Evolutionary conservation across 768 basidiomycete species (phyloP), one percentile per base, ranked within the genome.

Genomic region (Trametes cinnabarina): DNA sequence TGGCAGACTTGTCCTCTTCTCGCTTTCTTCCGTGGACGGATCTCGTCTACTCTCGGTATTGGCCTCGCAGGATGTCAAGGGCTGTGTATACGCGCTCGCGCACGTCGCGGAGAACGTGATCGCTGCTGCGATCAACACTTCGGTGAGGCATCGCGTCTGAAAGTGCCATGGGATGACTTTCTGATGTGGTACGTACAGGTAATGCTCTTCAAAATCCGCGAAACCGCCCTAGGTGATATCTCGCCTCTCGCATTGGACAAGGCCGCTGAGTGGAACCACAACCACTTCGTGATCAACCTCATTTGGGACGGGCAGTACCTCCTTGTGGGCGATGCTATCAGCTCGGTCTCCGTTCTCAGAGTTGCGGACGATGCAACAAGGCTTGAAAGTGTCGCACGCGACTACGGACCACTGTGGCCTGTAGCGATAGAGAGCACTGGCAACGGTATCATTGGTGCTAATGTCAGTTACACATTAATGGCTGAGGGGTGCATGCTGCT

Each of bases 391-490:
- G 71, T 88, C 14, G 90, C 88, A 9, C 83, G 83, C 62, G 90
- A 96, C 69, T 90, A 86, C 69, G 79, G 82, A 0, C 84, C 91
- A 6, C 71, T 91, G 47, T 91, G 87, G 80, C 90, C 93, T 3
- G 75, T 88, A 6, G 76, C 78, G 34, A 78, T 92, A 14, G 85
- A 87, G 52, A 76, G 83, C 12, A 70, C 83, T 22, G 79, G 80
- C 61, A 73, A 77, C 20, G 80, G 75, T 30, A 73, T 92, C 42
- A 81, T 97, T 51, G 89, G 83, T 19, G 85, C 87, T 0, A 92
- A 93, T 67, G 90, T 94, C 63, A 75, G 85, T 58, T 9, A 51
- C 67, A 15, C 65, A 25, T 25, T 15, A 10, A 23, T n/a, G 42
- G 6, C 32, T 9, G 37, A 15, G 4, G 10, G 4, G 42, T 34